Conservation (phyloP, 108 stramenopile species). For the Stephanodiscus minutulus region DNA sequence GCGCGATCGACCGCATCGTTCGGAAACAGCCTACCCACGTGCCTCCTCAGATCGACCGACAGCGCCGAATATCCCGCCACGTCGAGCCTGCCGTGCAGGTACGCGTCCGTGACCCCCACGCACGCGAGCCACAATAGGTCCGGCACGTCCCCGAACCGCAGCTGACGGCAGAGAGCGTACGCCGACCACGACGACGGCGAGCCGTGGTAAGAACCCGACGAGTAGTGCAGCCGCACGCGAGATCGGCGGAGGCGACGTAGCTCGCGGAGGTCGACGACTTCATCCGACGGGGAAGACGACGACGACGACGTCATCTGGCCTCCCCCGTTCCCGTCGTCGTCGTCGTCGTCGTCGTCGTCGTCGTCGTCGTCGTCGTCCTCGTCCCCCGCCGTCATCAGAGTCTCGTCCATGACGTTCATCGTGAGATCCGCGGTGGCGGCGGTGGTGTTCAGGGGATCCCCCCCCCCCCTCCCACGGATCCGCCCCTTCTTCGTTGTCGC, state of each 20-base stretch:
- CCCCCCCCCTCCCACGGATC: neutral
- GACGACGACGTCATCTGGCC: neutral
- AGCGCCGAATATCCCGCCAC: conserved; percentile 62
- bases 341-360: neutral
- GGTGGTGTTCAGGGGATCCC: conserved; percentile 37
- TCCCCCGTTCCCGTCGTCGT: conserved; percentile 1
- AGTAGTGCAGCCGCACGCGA: conserved; percentile 72
- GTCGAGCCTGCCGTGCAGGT: conserved; percentile 74
- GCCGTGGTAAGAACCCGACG: conserved; percentile 67
- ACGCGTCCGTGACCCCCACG: conserved; percentile 84
- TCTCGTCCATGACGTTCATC: conserved; percentile 12
- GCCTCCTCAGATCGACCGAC: conserved; percentile 54
- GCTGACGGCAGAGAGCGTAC: conserved; percentile 62
- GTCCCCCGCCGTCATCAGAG: conserved; percentile 14
- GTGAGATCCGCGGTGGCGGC: conserved; percentile 48
- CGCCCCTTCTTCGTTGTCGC: conserved; percentile 3
- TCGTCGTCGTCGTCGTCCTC: conserved; percentile 1
- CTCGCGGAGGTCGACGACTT: conserved; percentile 52
- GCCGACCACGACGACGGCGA: conserved; percentile 74
- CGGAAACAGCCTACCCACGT: conserved; percentile 67
- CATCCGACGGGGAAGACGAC: no score
- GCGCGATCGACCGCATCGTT: conserved; percentile 67
- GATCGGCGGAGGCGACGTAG: conserved; percentile 65
- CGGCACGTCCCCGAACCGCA: conserved; percentile 66
- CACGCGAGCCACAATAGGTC: conserved; percentile 85